Base-by-base conservation (phyloP, 2,329 filamentous ascomycete genomes). In the Penicillium verrucosum region DNA sequence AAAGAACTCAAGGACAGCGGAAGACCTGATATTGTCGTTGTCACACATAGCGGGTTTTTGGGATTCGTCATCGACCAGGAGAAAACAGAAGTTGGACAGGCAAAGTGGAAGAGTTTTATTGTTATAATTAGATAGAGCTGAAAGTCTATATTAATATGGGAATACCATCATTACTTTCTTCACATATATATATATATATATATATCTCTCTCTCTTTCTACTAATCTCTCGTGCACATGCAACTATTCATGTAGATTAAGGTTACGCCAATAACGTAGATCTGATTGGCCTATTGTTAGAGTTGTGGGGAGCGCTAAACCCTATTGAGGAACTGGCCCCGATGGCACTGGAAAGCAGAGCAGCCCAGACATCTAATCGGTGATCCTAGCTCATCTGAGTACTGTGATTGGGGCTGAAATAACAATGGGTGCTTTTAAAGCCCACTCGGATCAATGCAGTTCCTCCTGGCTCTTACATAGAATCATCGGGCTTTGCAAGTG, bases 41-140 rank as follows among this genome's bases (percentile, higher is more conserved):
- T 64, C 16, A 52, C 56, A n/a, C 62, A 61, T 56, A 46, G 54
- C 11, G 30, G 30, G 3, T 59, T 54, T 41, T 50, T 64, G 46
- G 48, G 34, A n/a, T 46, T 32, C 23, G 34, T 58, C n/a, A 38
- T 32, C 12, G 48, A 29, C 1, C 12, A 51, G 32, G 37, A 52
- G 5, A 36, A 11, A n/a, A 30, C 40, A 10, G 45, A 5, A 3
- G 30, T 56, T 23, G 34, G 36, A 10, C 36, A 47, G 10, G 56
- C 42, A 14, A 36, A 32, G 14, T 58, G 49, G 42, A 46, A 40
- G 44, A 59, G 25, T 14, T 45, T 60, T 3, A 21, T 48, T 8
- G 58, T 60, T 14, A 14, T 12, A 21, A 10, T 34, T 44, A 27
- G 21, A 34, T 51, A 36, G 38, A 51, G 16, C 4, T 7, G 16